Conservation (phyloP, 2,329 filamentous ascomycete genomes). For the Neophaeococcomyces mojaviensis region DNA sequence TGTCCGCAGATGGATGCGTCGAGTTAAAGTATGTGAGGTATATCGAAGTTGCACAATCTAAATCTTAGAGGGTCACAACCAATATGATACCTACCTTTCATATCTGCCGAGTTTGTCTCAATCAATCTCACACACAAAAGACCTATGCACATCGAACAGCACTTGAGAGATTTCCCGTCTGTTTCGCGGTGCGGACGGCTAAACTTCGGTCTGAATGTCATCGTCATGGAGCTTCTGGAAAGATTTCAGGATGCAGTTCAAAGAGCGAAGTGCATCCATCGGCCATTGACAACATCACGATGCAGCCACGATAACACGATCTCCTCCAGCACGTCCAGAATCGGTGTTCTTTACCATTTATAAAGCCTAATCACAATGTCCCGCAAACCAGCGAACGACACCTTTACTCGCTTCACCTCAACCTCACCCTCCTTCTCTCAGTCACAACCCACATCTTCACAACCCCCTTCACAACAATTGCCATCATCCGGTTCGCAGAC, state of each 20-base stretch:
- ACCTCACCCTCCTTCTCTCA: conserved; percentile 38
- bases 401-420: conserved; percentile 43
- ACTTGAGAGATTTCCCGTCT: too few relatives aligned
- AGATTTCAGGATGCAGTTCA: conserved; percentile 2
- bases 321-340: not conserved
- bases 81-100: too few relatives aligned
- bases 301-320: not conserved
- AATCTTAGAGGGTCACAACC: too few relatives aligned
- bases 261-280: not conserved
- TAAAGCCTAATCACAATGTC: conserved; percentile 20
- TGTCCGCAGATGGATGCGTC: too few relatives aligned
- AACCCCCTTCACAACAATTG: conserved; percentile 24
- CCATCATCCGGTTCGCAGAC: conserved; percentile 7
- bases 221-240: not conserved
- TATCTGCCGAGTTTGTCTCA: too few relatives aligned
- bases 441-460: conserved; percentile 32
- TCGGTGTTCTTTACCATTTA: too few relatives aligned
- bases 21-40: too few relatives aligned
- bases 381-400: conserved; percentile 38
- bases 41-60: too few relatives aligned
- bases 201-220: not conserved
- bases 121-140: too few relatives aligned
- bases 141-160: too few relatives aligned
- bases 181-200: too few relatives aligned
- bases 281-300: not conserved